phyloP scores from a whole-genome alignment of 495 filamentous ascomycete genomes.

The Trichoderma erinaceum region DNA sequence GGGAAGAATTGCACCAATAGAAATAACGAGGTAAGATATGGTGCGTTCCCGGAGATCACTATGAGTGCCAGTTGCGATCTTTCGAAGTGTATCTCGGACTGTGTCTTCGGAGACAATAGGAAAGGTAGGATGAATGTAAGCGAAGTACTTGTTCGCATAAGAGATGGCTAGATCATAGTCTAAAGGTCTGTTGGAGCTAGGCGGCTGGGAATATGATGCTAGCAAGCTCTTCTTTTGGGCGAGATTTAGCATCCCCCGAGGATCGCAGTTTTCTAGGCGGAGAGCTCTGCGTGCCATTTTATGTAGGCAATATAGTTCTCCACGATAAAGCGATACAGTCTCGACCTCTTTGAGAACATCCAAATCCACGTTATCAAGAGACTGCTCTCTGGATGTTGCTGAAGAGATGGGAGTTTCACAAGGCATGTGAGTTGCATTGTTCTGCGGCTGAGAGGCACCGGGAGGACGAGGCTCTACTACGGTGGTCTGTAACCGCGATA shows the following conservation, averaged over 20 bases:
- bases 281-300: background rate
- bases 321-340: background rate
- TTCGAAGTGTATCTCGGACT: background rate
- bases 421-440: background rate
- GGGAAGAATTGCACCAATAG: background rate
- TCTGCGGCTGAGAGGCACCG: background rate
- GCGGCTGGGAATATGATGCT: background rate
- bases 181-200: background rate
- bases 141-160: background rate
- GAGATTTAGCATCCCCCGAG: background rate
- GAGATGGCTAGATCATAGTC: background rate
- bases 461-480: background rate
- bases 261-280: background rate
- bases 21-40: background rate
- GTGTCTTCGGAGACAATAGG: background rate
- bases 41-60: background rate
- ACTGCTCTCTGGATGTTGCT: background rate
- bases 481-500: background rate
- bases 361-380: background rate
- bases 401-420: background rate
- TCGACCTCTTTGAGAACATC: slow-evolving; percentile 2
- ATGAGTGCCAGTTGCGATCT: background rate
- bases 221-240: background rate
- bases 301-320: background rate
- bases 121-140: background rate